Evolutionary conservation across 805 yeast genomes (phyloP).

Genomic region (Yamadazyma sp.): DNA sequence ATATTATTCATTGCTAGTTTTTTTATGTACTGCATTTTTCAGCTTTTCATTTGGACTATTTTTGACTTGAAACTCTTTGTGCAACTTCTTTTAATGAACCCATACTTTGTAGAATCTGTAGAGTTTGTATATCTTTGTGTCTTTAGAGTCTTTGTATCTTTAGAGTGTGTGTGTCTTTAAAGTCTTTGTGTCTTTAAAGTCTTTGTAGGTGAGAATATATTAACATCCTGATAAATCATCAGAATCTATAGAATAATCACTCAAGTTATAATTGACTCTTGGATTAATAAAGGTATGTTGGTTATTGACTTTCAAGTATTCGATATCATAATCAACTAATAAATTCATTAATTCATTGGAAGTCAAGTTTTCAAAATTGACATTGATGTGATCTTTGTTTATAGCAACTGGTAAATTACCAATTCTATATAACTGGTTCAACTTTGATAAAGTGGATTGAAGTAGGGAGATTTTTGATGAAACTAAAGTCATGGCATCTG

Average conservation of each 20-base stretch:
- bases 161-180: too few species aligned
- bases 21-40: too few species aligned
- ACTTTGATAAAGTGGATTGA: neutral
- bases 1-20: too few species aligned
- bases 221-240: constrained; percentile 6
- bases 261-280: constrained; percentile 4
- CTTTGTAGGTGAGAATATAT: too few species aligned
- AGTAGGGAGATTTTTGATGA: neutral
- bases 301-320: constrained; percentile 4
- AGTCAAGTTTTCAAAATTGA: constrained; percentile 6
- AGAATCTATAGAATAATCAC: constrained; percentile 5
- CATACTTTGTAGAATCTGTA: too few species aligned
- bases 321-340: constrained; percentile 9
- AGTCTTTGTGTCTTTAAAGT: too few species aligned
- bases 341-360: constrained; percentile 6
- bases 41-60: too few species aligned
- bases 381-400: neutral
- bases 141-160: too few species aligned
- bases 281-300: neutral
- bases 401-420: constrained; percentile 4
- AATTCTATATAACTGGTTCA: constrained; percentile 2
- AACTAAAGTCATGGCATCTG: constrained; percentile 1
- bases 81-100: too few species aligned
- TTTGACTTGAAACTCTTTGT: too few species aligned
- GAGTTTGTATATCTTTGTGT: too few species aligned